phyloP scores from a whole-genome alignment of 176 grass and related monocot species.

The Rhynchospora breviuscula region DNA sequence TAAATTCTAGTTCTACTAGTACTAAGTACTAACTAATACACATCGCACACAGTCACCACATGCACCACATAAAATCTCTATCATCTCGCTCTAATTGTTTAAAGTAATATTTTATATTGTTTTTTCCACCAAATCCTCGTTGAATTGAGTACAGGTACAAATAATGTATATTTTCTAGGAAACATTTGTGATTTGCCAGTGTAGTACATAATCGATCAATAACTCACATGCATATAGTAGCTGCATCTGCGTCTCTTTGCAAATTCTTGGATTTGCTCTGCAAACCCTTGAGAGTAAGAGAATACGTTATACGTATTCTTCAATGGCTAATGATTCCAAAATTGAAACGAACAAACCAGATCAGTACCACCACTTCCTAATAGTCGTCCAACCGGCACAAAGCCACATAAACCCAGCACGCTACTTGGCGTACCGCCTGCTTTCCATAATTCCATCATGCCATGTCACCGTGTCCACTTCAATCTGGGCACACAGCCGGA shows the following conservation, averaged over 20 bases:
- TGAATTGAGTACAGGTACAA: background rate
- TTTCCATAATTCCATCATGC: conserved; percentile 1
- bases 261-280: background rate
- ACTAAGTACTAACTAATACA: no score
- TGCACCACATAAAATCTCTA: no score
- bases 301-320: background rate
- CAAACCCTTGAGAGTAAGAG: background rate
- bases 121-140: no score
- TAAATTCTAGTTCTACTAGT: no score
- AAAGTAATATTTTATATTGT: no score
- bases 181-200: background rate
- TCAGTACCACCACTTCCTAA: background rate
- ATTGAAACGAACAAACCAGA: background rate
- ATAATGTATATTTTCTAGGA: background rate
- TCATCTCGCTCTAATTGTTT: no score
- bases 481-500: conserved; percentile 38
- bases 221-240: background rate
- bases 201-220: background rate
- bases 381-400: background rate
- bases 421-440: conserved; percentile 11
- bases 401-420: conserved; percentile 10
- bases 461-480: conserved; percentile 60
- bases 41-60: no score
- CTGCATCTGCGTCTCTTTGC: background rate
- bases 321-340: background rate